A percentile compares a stretch with the other conserved stretches of the same genome.
Conservation (phyloP, 1,139 yeast genomes). For the Scheffersomyces segobiensis region DNA sequence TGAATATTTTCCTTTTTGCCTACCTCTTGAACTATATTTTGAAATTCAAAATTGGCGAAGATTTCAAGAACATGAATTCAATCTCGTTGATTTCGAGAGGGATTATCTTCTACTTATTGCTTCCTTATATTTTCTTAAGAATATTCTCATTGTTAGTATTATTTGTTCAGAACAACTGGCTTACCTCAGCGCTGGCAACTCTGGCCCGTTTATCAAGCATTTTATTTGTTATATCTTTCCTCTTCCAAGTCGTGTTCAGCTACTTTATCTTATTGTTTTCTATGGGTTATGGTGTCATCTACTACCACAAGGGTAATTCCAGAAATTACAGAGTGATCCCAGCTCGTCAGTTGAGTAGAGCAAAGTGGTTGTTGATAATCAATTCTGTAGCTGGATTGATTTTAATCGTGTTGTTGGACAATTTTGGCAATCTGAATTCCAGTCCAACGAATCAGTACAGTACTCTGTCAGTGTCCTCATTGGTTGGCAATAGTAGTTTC, state of each 20-base stretch:
- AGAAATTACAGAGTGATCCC: constrained; percentile 31
- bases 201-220: neutral
- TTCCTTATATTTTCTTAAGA: constrained; percentile 21
- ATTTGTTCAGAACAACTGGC: constrained; percentile 18
- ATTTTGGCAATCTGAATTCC: neutral
- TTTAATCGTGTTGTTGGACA: neutral
- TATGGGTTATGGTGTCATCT: constrained; percentile 44
- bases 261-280: constrained; percentile 29
- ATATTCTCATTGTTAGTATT: constrained; percentile 12
- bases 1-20: constrained; percentile 19
- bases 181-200: neutral
- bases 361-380: constrained; percentile 15
- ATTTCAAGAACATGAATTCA: constrained; percentile 32
- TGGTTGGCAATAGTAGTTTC: neutral
- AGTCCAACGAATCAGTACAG: neutral
- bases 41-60: constrained; percentile 27
- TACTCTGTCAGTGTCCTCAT: neutral
- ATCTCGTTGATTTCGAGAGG: constrained; percentile 37
- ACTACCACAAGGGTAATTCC: constrained; percentile 27
- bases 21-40: constrained; percentile 30
- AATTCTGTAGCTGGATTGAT: constrained; percentile 7
- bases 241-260: constrained; percentile 7
- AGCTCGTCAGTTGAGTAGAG: constrained; percentile 15
- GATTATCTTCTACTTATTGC: constrained; percentile 28
- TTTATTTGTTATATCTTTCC: constrained; percentile 2